Base-by-base conservation (phyloP, 2,329 filamentous ascomycete genomes). In the Paracamarosporium sp. region DNA sequence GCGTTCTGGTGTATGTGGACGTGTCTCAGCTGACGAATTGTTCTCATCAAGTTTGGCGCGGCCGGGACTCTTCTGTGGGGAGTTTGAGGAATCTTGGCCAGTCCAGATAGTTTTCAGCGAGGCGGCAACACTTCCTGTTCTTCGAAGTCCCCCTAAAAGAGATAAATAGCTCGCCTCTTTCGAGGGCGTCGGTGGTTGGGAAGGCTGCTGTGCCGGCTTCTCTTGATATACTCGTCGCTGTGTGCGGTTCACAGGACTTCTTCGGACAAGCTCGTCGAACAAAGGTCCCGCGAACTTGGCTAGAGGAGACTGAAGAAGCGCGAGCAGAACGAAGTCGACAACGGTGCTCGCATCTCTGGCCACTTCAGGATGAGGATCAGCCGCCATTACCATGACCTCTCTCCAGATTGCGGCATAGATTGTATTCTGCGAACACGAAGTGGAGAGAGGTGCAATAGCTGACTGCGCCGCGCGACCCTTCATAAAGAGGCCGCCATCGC, bases 391-490 rank as follows among this genome's bases (percentile, higher is more conserved):
- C 57, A 97, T 82, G 41, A 96, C 84, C 69, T 97, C 91, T 74
- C 96, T 95, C 95, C 95, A 99, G 61, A 96, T 90, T 1, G 93
- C 91, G 28, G 93, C 90, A 74, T 96, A 97, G 17, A 97, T 91
- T 0, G 93, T 97, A 71, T 96, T 95, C 63, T 91, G 88, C 12
- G 93, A 92, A 54, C 73, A 76, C 1, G 66, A 62, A 44, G 61
- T 65, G 2, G 61, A 50, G 25, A 62, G 45, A 3, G 57, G 22
- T 4, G 62, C 41, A 33, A 55, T 36, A 1, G 56, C 60, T 30
- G 63, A 56, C 4, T 56, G 27, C 13, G 59, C 57, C 20, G 67
- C 48, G 27, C 69, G 63, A 28, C 60, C 51, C 55, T 74, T 75
- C 70, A 74, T 71, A 31, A 65, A 70, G 3, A 74, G 59, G 11